A percentile compares a stretch with the other conserved stretches of the same genome.
Evolutionary conservation across 2,329 filamentous ascomycete genomes (phyloP).

Genomic region (Fusarium sublunatum): DNA sequence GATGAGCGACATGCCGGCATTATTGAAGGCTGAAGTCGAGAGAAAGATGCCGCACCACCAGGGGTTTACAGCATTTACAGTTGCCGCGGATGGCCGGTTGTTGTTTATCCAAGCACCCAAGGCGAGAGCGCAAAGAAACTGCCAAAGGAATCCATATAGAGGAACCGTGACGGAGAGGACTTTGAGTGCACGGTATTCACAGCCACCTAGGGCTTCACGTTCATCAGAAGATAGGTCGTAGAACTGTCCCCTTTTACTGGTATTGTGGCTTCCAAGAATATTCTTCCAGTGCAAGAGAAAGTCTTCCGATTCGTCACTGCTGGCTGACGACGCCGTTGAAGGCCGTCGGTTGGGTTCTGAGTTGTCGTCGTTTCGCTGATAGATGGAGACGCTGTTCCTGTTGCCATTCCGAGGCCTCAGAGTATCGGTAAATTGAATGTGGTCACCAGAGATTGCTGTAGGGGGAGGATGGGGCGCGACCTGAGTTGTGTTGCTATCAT

Average conservation of each 20-base stretch:
- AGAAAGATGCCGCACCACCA: constrained; percentile 78
- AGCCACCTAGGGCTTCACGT: constrained; percentile 68
- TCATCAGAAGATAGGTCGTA: constrained; percentile 64
- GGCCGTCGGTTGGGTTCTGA: constrained; percentile 18
- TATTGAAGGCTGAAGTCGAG: constrained; percentile 75
- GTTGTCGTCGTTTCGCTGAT: constrained; percentile 32
- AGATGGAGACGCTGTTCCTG: constrained; percentile 35
- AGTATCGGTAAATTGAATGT: constrained; percentile 36
- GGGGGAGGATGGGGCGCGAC: constrained; percentile 31
- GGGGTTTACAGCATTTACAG: constrained; percentile 68
- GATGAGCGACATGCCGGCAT: constrained; percentile 75
- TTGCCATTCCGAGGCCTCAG: constrained; percentile 16
- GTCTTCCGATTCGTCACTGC: constrained; percentile 44
- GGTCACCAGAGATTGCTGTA: constrained; percentile 28
- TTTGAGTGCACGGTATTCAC: constrained; percentile 71
- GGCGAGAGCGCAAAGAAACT: constrained; percentile 67
- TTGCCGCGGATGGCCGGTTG: constrained; percentile 61
- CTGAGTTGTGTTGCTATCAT: constrained; percentile 39
- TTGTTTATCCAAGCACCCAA: constrained; percentile 70
- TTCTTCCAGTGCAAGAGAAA: constrained; percentile 48
- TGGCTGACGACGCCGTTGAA: constrained; percentile 37
- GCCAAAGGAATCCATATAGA: constrained; percentile 69
- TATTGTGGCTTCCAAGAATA: constrained; percentile 53
- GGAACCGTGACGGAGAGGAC: constrained; percentile 70
- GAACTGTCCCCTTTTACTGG: constrained; percentile 66